A percentile compares a stretch with the other conserved stretches of the same genome.
phyloP scores from a whole-genome alignment of 768 basidiomycete genomes.

The Gloeopeniophorella convolvens region DNA sequence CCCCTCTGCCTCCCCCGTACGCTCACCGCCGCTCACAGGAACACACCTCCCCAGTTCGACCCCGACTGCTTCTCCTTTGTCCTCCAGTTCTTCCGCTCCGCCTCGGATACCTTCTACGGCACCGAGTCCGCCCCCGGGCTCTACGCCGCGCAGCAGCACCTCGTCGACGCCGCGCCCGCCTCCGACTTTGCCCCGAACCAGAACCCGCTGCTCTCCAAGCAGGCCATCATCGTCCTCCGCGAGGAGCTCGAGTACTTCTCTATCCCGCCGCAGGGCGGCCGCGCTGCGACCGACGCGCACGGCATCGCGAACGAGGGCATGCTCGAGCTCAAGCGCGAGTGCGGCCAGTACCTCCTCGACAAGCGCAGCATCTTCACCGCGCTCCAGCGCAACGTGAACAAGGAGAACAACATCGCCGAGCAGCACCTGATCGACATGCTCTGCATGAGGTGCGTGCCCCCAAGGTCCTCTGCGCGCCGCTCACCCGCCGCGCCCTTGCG shows the following conservation, averaged over 20 bases:
- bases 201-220: constrained; percentile 91
- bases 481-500: not conserved
- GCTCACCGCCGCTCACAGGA: no score
- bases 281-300: constrained; percentile 61
- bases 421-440: constrained; percentile 99
- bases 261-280: constrained; percentile 70
- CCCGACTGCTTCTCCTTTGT: constrained; percentile 95
- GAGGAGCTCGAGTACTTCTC: constrained; percentile 99
- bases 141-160: constrained; percentile 70
- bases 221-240: constrained; percentile 95
- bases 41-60: constrained; percentile 67
- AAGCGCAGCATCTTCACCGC: constrained; percentile 95
- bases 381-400: constrained; percentile 96
- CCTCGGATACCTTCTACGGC: constrained; percentile 91
- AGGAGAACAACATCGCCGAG: constrained; percentile 98
- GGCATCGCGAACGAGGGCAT: constrained; percentile 77
- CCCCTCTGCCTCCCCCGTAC: no score
- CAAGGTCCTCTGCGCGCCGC: constrained; percentile 4
- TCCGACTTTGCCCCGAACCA: constrained; percentile 59
- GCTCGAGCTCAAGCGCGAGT: constrained; percentile 75
- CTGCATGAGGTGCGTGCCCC: constrained; percentile 80
- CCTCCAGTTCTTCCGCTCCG: constrained; percentile 82
- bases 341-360: constrained; percentile 82
- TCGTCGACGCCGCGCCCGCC: constrained; percentile 56
- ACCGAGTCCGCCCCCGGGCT: constrained; percentile 65